phyloP scores from a whole-genome alignment of 2,329 filamentous ascomycete species.

The Pseudogymnoascus sp. region DNA sequence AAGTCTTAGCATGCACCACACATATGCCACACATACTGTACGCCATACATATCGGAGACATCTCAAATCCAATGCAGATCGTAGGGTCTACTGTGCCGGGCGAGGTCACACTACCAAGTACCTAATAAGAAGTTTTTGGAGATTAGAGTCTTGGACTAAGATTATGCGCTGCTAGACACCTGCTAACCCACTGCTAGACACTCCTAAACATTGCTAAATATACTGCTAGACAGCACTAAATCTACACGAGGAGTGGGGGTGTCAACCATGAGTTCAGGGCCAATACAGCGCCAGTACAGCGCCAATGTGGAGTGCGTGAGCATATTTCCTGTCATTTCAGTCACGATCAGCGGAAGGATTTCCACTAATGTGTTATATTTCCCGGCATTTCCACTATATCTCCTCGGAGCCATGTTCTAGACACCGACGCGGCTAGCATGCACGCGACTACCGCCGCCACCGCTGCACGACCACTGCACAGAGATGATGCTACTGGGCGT shows the following conservation, averaged over 20 bases:
- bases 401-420: not conserved
- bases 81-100: not conserved
- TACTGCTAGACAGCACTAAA: not conserved
- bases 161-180: not conserved
- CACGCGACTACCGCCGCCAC: not conserved
- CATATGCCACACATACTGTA: not conserved
- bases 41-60: not conserved
- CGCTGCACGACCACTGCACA: not conserved
- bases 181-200: not conserved
- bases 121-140: not conserved
- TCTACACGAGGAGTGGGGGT: not conserved
- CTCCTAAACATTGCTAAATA: not conserved
- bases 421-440: not conserved
- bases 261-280: not conserved
- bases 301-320: too few relatives aligned
- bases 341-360: not conserved
- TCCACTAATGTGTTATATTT: too few relatives aligned
- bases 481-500: not conserved
- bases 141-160: constrained; percentile 1
- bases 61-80: not conserved
- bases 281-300: not conserved
- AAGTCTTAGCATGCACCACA: not conserved
- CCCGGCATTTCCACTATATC: too few relatives aligned
- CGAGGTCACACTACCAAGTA: not conserved
- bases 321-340: not conserved